Conservation (phyloP, 352 stramenopile genomes). For the Elongisporangium undulatum region DNA sequence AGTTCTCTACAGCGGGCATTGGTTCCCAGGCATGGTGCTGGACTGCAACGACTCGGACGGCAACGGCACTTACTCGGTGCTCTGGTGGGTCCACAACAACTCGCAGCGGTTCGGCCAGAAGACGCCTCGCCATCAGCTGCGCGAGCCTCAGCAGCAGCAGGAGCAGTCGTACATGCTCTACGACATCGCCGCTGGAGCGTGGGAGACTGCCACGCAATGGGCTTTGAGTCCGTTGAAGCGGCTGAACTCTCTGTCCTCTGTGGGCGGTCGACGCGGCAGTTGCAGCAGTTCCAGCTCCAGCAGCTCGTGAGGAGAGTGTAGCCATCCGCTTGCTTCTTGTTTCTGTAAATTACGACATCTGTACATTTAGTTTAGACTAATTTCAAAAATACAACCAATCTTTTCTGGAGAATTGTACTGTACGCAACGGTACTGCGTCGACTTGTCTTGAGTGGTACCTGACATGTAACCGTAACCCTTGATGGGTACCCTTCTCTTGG, state of each 20-base stretch:
- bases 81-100: constrained; percentile 81
- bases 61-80: constrained; percentile 58
- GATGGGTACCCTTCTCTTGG: neutral
- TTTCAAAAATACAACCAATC: neutral
- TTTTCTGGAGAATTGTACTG: neutral
- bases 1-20: constrained; percentile 41
- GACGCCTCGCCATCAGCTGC: constrained; percentile 44
- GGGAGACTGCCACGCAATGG: constrained; percentile 37
- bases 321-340: neutral
- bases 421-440: neutral
- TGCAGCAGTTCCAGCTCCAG: neutral
- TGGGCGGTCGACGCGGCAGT: neutral
- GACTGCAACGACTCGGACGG: constrained; percentile 42
- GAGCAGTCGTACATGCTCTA: constrained; percentile 31
- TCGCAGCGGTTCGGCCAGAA: constrained; percentile 66
- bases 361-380: neutral
- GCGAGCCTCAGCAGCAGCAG: constrained; percentile 24
- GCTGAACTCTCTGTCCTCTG: constrained; percentile 25
- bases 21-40: constrained; percentile 65
- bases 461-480: neutral
- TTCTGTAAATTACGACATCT: constrained; percentile 6
- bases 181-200: constrained; percentile 50
- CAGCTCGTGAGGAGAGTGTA: neutral
- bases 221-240: constrained; percentile 36
- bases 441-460: neutral